These are phyloP conservation scores for Penicillium sp. DNA, from an alignment of 2,329 filamentous ascomycete genomes.

Conservation along the genomic window DNA sequence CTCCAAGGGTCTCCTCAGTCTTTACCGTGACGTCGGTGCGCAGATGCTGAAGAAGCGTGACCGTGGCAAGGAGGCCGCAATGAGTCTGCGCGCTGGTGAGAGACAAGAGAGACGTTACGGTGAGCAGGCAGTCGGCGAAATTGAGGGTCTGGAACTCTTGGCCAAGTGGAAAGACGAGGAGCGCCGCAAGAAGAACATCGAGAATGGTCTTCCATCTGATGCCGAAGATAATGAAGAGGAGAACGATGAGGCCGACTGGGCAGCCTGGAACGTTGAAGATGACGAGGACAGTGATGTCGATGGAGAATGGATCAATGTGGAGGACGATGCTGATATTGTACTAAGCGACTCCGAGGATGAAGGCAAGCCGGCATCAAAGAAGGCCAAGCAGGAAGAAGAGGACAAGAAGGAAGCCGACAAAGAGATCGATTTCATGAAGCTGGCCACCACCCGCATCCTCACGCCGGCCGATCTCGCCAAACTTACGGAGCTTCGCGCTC, in stretches of 20 bases:
- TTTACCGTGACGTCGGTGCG: slow-evolving; percentile 85
- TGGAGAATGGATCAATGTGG: slow-evolving; percentile 86
- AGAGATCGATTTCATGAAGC: slow-evolving; percentile 40
- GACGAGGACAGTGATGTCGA: slow-evolving; percentile 58
- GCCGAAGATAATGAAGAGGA: slow-evolving; percentile 53
- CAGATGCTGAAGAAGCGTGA: slow-evolving; percentile 83
- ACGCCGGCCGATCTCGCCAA: slow-evolving; percentile 95
- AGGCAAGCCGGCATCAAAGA: slow-evolving; percentile 52
- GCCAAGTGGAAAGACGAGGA: slow-evolving; percentile 93
- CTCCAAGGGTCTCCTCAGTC: slow-evolving; percentile 76
- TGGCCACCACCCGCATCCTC: slow-evolving; percentile 87
- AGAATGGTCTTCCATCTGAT: slow-evolving; percentile 57
- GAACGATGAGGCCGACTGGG: slow-evolving; percentile 51
- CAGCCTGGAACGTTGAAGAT: slow-evolving; percentile 55
- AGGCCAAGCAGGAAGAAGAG: slow-evolving; percentile 46
- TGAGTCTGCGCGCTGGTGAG: slow-evolving; percentile 68
- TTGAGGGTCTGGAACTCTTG: slow-evolving; percentile 84
- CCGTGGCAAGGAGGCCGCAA: slow-evolving; percentile 80
- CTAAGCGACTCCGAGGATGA: slow-evolving; percentile 68
- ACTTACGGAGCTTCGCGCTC: slow-evolving; percentile 73
- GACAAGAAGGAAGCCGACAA: slow-evolving; percentile 26
- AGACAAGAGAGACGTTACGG: slow-evolving; percentile 70
- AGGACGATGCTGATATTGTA: slow-evolving; percentile 68
- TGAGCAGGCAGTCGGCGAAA: slow-evolving; percentile 68
- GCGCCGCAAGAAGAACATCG: slow-evolving; percentile 61